Base-by-base conservation (phyloP, 2,329 filamentous ascomycete species). In the Fragosphaeria purpurea region DNA sequence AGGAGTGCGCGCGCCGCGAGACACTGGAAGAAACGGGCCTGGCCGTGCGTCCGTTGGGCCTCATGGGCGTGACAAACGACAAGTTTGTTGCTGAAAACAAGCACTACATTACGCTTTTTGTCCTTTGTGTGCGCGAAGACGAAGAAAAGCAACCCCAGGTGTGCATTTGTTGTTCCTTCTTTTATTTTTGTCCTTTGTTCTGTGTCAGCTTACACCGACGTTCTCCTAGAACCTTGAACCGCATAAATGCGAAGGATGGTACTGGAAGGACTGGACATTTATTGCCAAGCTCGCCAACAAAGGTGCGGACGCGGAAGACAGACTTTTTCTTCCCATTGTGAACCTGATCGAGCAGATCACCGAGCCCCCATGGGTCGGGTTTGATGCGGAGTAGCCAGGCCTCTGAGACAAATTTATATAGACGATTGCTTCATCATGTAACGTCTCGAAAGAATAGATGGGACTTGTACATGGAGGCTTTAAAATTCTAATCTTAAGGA, bases 31-130 rank as follows among this genome's bases (percentile, higher is more conserved):
- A 91, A 60, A 88, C 86, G 0, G 83, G 76, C 0, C 70, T 88
- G 0, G 58, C 65, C 0, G 70, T 88, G 1, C 68, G 63, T 1
- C 70, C 74, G 6, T 46, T 77, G 5, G 70, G 69, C 44, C 73
- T 84, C 40, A 56, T 83, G 1, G 77, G 75, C 0, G 74, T 79
- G 0, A 88, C 83, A 5, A 88, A 89, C 60, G 80, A 83, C 58
- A 61, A 85, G 1, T 86, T 88, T 61, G 59, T 65, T 1, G 60
- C 61, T 0, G 72, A 75, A n/a, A 65, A 65, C 0, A 86, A 82
- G 63, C 86, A 91, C 61, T 91, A 90, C 60, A 72, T 88, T 47
- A 90, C 86, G 0, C 63, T 88, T 3, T 89, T 86, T 57, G 76
- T 88, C 54, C 67, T 69, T 0, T 80, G 77, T 41, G 65, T 64